These are phyloP conservation scores for Mortierella sp. DNA, from an alignment of 371 early-diverging fungal genomes.

Conservation along the genomic window DNA sequence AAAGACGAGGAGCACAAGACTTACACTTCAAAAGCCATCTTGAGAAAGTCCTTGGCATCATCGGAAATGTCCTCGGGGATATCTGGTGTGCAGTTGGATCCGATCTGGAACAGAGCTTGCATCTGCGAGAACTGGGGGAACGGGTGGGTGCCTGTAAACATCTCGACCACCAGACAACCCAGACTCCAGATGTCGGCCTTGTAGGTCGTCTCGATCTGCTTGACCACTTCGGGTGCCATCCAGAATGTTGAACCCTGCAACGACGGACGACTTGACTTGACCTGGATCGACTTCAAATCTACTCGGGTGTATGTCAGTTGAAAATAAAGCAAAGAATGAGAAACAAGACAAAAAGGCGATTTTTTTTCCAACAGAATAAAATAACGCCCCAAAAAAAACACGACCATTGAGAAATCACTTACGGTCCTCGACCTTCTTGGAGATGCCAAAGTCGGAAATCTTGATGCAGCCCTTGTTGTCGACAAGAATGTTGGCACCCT, in stretches of 20 bases:
- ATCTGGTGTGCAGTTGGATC: slow-evolving; percentile 84
- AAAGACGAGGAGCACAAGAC: slow-evolving; percentile 21
- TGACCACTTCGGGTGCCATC: slow-evolving; percentile 96
- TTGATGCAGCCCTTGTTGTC: slow-evolving; percentile 94
- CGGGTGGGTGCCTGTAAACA: slow-evolving; percentile 96
- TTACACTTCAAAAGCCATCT: slow-evolving; percentile 81
- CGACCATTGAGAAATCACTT: slow-evolving; percentile 38
- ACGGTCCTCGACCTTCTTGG: slow-evolving; percentile 92
- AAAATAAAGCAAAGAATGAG: neutral
- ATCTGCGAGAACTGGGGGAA: slow-evolving; percentile 93
- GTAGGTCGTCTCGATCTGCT: slow-evolving; percentile 81
- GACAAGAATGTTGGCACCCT: slow-evolving; percentile 96
- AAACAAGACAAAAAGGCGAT: neutral
- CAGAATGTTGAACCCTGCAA: slow-evolving; percentile 91
- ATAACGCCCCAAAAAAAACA: neutral
- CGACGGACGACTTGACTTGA: slow-evolving; percentile 73
- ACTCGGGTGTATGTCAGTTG: neutral
- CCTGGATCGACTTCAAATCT: slow-evolving; percentile 57
- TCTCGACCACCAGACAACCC: slow-evolving; percentile 96
- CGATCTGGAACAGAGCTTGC: slow-evolving; percentile 94
- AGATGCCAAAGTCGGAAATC: slow-evolving; percentile 99
- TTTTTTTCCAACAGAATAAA: neutral
- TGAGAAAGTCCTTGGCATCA: slow-evolving; percentile 84
- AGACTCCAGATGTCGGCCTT: slow-evolving; percentile 92
- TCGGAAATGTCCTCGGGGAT: slow-evolving; percentile 80